These are phyloP conservation scores for Xerocomellus dryophilus DNA, from an alignment of 768 basidiomycete genomes.

Conservation along the genomic window DNA sequence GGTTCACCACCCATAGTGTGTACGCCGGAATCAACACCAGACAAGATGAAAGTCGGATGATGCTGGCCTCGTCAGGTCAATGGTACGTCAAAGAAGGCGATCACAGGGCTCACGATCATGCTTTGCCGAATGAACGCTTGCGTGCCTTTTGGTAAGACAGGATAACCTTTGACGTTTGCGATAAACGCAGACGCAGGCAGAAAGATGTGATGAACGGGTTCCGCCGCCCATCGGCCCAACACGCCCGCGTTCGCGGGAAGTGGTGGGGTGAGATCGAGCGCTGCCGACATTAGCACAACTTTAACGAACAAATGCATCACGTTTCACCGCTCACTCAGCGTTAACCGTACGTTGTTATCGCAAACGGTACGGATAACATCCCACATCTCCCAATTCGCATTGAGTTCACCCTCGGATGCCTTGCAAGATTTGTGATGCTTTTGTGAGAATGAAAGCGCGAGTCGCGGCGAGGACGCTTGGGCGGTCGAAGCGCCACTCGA, in stretches of 20 bases:
- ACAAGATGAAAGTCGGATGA: slow-evolving; percentile 79
- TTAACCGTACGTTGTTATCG: slow-evolving; percentile 72
- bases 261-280: slow-evolving; percentile 87
- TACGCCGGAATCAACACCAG: slow-evolving; percentile 57
- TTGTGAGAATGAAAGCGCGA: slow-evolving; percentile 24
- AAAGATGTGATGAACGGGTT: slow-evolving; percentile 86
- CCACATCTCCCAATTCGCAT: slow-evolving; percentile 98
- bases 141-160: slow-evolving; percentile 90
- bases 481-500: slow-evolving; percentile 25
- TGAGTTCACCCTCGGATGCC: slow-evolving; percentile 55
- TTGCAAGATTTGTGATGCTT: slow-evolving; percentile 29
- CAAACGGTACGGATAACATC: slow-evolving; percentile 90
- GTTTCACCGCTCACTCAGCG: slow-evolving; percentile 65
- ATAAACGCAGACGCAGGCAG: slow-evolving; percentile 91
- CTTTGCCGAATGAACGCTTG: slow-evolving; percentile 88
- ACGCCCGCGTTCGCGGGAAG: slow-evolving; percentile 75
- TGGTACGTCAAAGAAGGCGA: slow-evolving; percentile 14
- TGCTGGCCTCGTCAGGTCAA: slow-evolving; percentile 50
- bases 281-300: slow-evolving; percentile 42
- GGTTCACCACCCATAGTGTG: slow-evolving; percentile 80
- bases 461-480: slow-evolving; percentile 21
- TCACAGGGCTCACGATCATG: slow-evolving; percentile 63
- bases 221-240: slow-evolving; percentile 86
- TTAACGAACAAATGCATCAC: neutral
- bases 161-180: slow-evolving; percentile 94